These are phyloP conservation scores for Carallia brachiata DNA, from an alignment of 345 rosid genomes.

Conservation along the genomic window DNA sequence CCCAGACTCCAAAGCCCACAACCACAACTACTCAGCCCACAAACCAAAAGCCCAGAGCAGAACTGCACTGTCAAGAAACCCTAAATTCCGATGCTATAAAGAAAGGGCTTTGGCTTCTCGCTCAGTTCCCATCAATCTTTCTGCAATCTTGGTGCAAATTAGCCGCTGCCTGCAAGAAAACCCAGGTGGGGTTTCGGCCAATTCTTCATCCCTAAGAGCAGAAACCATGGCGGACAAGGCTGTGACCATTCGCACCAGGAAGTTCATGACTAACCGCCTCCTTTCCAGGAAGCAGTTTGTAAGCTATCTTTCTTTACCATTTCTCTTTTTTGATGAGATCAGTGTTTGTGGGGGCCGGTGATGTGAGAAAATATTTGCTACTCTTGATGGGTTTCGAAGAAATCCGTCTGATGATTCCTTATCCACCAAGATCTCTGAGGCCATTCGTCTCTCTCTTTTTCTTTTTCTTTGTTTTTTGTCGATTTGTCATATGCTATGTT, in stretches of 20 bases:
- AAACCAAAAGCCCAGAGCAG: too few relatives aligned
- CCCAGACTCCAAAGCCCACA: too few relatives aligned
- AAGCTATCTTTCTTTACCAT: slow-evolving; percentile 16
- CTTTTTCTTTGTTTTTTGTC: background rate
- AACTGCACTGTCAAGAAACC: too few relatives aligned
- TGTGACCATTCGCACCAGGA: slow-evolving; percentile 79
- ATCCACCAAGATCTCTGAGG: slow-evolving; percentile 13
- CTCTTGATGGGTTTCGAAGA: slow-evolving; percentile 19
- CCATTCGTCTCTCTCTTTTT: background rate
- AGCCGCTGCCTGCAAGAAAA: background rate
- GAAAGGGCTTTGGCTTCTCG: too few relatives aligned
- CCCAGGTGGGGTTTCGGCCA: background rate
- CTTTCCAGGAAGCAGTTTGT: slow-evolving; percentile 99
- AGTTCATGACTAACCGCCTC: slow-evolving; percentile 97
- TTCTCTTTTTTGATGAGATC: background rate
- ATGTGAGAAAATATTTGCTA: slow-evolving; percentile 21
- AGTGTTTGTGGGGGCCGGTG: slow-evolving; percentile 4
- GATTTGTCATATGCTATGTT: too few relatives aligned
- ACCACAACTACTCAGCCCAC: too few relatives aligned
- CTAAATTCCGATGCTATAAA: too few relatives aligned
- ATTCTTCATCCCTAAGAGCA: background rate
- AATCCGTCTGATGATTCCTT: background rate
- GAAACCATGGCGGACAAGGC: slow-evolving; percentile 81
- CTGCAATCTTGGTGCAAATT: too few relatives aligned
- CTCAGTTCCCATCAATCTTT: too few relatives aligned